Conservation (phyloP, 1,284 basidiomycete genomes). For the Meira miltonrushii region DNA sequence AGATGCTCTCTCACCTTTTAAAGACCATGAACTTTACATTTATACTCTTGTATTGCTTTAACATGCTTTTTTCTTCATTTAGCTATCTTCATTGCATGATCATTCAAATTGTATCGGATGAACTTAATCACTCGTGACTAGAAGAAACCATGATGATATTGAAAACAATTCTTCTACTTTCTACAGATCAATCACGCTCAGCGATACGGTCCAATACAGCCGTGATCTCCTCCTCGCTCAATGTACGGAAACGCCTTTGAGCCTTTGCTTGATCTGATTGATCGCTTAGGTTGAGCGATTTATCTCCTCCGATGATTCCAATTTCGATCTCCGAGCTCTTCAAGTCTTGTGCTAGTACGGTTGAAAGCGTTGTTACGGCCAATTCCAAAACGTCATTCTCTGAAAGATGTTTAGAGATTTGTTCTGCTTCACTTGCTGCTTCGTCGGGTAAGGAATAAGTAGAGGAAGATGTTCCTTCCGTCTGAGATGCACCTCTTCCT, state of each 20-base stretch:
- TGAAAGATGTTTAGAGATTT: constrained; percentile 24
- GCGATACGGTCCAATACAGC: constrained; percentile 47
- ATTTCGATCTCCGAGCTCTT: constrained; percentile 63
- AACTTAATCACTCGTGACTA: too few species aligned
- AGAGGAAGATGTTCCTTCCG: neutral
- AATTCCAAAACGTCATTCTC: constrained; percentile 60
- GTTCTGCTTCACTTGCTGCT: constrained; percentile 33
- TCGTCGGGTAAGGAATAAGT: constrained; percentile 21
- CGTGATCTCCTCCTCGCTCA: constrained; percentile 38
- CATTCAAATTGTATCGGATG: too few species aligned
- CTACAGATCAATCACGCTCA: constrained; percentile 34
- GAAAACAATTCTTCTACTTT: neutral
- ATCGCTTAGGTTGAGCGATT: constrained; percentile 17
- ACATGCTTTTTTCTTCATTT: too few species aligned
- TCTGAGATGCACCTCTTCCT: neutral
- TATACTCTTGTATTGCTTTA: too few species aligned
- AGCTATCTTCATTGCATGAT: too few species aligned
- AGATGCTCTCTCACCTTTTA: too few species aligned
- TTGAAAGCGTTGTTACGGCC: constrained; percentile 89
- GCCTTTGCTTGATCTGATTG: constrained; percentile 17
- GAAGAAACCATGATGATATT: neutral
- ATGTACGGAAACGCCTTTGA: constrained; percentile 42
- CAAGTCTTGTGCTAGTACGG: constrained; percentile 89
- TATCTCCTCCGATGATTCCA: constrained; percentile 53
- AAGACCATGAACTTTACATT: too few species aligned